These are phyloP conservation scores for Dendryphion nanum DNA, from an alignment of 2,329 filamentous ascomycete genomes.

Conservation along the genomic window DNA sequence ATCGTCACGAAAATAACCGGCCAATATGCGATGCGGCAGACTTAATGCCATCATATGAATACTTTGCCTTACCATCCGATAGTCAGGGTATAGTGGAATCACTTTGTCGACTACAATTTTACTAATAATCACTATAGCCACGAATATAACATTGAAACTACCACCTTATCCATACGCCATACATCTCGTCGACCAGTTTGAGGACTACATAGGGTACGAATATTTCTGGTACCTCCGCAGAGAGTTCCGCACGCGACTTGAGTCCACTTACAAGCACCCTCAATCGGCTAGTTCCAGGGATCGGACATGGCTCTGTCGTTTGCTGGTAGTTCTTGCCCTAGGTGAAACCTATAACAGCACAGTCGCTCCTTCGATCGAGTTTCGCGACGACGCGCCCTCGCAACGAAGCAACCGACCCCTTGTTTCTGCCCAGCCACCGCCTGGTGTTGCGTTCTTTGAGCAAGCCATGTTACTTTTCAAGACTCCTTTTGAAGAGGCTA, in stretches of 20 bases:
- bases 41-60: background rate
- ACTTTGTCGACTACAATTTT: background rate
- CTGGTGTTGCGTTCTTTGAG: slow-evolving; percentile 2
- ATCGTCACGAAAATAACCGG: background rate
- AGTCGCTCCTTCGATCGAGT: background rate
- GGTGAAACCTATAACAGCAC: slow-evolving; percentile 1
- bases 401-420: background rate
- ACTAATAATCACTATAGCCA: background rate
- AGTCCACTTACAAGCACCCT: background rate
- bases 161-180: slow-evolving; percentile 4
- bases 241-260: background rate
- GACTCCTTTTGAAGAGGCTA: slow-evolving; percentile 1
- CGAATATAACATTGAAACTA: background rate
- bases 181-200: slow-evolving; percentile 2
- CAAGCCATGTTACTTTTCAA: slow-evolving; percentile 3
- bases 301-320: slow-evolving; percentile 2
- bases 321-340: slow-evolving; percentile 3
- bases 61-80: background rate
- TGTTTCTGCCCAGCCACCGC: slow-evolving; percentile 1
- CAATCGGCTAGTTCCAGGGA: slow-evolving; percentile 1
- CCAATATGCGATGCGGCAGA: background rate
- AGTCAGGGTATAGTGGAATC: background rate
- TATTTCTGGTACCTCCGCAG: slow-evolving; percentile 3
- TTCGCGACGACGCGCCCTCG: background rate
- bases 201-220: slow-evolving; percentile 2